phyloP scores from a whole-genome alignment of 495 filamentous ascomycete genomes.

The Podospora didyma region DNA sequence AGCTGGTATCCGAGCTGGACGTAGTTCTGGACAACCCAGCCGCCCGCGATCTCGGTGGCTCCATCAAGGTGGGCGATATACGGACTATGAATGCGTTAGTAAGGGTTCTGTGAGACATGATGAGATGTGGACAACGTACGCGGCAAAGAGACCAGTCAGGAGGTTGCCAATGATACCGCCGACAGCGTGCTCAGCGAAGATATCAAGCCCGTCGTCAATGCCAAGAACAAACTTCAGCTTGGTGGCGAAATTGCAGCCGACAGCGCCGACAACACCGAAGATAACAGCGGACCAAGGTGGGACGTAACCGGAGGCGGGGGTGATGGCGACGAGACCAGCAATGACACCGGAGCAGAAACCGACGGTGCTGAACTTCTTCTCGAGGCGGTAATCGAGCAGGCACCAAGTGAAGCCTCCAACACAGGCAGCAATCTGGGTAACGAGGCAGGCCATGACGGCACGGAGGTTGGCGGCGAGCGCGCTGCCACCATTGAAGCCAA shows the following conservation, averaged over 20 bases:
- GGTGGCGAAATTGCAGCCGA: slow-evolving; percentile 91
- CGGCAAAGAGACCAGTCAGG: slow-evolving; percentile 86
- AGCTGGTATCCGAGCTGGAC: slow-evolving; percentile 88
- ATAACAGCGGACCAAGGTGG: slow-evolving; percentile 89
- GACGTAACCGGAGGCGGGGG: slow-evolving; percentile 85
- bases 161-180: slow-evolving; percentile 91
- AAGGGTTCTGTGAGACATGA: background rate
- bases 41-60: slow-evolving; percentile 62
- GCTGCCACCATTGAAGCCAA: slow-evolving; percentile 95
- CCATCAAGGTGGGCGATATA: slow-evolving; percentile 92
- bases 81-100: slow-evolving; percentile 36
- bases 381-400: slow-evolving; percentile 88
- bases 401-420: slow-evolving; percentile 95
- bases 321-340: slow-evolving; percentile 91
- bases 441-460: slow-evolving; percentile 70
- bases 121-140: slow-evolving; percentile 36
- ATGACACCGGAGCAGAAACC: slow-evolving; percentile 97
- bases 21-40: slow-evolving; percentile 91
- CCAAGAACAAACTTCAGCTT: slow-evolving; percentile 90
- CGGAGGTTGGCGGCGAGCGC: slow-evolving; percentile 88
- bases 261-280: slow-evolving; percentile 80
- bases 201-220: slow-evolving; percentile 89
- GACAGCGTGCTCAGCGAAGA: slow-evolving; percentile 89
- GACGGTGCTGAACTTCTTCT: slow-evolving; percentile 95
- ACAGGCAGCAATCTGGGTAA: slow-evolving; percentile 73